Conservation (phyloP, 2,329 filamentous ascomycete species). For the Microdochium paspali region DNA sequence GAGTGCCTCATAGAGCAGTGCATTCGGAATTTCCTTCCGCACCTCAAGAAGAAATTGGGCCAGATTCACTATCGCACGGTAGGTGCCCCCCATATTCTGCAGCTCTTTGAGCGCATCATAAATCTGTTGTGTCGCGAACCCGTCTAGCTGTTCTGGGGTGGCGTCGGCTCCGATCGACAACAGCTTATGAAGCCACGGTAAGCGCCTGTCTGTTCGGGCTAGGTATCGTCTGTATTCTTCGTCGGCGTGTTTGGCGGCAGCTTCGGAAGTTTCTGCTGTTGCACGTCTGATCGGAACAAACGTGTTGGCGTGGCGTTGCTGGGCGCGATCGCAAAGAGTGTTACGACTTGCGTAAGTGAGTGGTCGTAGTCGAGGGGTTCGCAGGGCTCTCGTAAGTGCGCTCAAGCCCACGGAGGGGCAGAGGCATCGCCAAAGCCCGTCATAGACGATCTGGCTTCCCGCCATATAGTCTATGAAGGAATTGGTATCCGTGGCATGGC, state of each 20-base stretch:
- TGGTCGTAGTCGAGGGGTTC: neutral
- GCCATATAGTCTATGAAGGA: conserved; percentile 20
- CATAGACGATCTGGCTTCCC: conserved; percentile 29
- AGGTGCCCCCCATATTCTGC: conserved; percentile 24
- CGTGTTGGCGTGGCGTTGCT: neutral
- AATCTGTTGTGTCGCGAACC: conserved; percentile 25
- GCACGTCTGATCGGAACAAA: neutral
- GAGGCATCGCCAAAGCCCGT: conserved; percentile 56
- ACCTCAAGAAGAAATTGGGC: conserved; percentile 49
- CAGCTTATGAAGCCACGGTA: conserved; percentile 12
- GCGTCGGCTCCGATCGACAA: conserved; percentile 11
- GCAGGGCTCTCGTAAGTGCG: conserved; percentile 22
- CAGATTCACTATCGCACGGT: conserved; percentile 28
- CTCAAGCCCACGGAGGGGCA: conserved; percentile 43
- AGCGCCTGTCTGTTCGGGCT: conserved; percentile 12
- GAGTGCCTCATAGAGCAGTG: conserved; percentile 62
- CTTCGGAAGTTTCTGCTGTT: neutral
- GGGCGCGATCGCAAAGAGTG: neutral
- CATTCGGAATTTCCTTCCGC: conserved; percentile 44
- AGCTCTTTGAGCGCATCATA: conserved; percentile 37
- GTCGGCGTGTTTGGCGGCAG: conserved; percentile 4
- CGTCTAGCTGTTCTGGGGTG: conserved; percentile 11
- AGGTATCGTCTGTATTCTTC: too few relatives aligned
- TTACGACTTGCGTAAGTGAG: neutral
- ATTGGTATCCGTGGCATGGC: conserved; percentile 1